Base-by-base conservation (phyloP, 2,329 filamentous ascomycete species). In the Metarhizium rileyi region DNA sequence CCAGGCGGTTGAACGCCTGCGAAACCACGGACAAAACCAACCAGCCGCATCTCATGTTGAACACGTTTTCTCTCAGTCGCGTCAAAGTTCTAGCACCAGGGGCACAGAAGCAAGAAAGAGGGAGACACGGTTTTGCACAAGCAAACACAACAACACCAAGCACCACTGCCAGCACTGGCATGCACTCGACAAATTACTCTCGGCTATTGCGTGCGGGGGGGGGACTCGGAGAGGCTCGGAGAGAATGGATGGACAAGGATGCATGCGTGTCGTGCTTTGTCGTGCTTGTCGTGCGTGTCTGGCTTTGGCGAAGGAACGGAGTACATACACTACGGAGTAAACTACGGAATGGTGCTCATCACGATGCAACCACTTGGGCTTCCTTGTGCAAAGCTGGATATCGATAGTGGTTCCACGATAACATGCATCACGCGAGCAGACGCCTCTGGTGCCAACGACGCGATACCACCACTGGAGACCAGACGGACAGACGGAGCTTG, bases 381-480 rank as follows among this genome's bases (percentile, higher is more conserved):
- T 33, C 5, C 12, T 12, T 14, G 5, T 3, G 30, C 16, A 4
- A 9, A 12, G 8, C n/a, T 38, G 35, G 7, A 5, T 38, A 12
- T n/a, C 12, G 6, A 12, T n/a, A 14, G 18, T 43, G 22, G 38
- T 47, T 50, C 27, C 49, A 50, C 49, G 27, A 46, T 35, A 44
- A 27, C 47, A 22, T 46, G 44, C 44, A 38, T 47, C 44, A 50
- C 49, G 44, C 49, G 49, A 44, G 49, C 30, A 43, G 35, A 44
- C 27, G 23, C 26, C 28, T n/a, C n/a, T 23, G 33, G 28, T 36
- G 28, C 38, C 22, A 25, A 35, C 43, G 44, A 28, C 44, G 44
- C 44, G 36, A 47, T 20, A 47, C 43, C 28, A 44, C 23, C 36
- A 36, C 27, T 10, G 27, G 27, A 28, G 5, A 28, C 44, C 36